phyloP scores from a whole-genome alignment of 352 stramenopile species.

The Halophytophthora polymorphica region DNA sequence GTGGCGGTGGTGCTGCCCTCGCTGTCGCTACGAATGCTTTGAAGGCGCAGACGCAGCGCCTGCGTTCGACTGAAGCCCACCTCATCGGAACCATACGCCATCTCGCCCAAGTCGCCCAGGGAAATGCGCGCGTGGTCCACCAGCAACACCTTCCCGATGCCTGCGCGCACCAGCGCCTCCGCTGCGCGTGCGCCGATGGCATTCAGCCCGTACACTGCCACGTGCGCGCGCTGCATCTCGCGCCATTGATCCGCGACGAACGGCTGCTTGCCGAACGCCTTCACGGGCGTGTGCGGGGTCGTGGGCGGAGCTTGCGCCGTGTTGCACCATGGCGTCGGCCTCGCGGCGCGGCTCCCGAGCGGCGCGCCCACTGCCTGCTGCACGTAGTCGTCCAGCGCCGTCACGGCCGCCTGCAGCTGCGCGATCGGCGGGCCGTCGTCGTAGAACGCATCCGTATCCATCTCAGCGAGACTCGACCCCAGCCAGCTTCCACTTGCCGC shows the following conservation, averaged over 20 bases:
- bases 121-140: slow-evolving; percentile 28
- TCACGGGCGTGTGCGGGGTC: slow-evolving; percentile 11
- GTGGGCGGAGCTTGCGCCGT: neutral
- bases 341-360: neutral
- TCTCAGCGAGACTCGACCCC: no score
- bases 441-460: slow-evolving; percentile 37
- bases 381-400: slow-evolving; percentile 36
- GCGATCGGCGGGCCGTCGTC: slow-evolving; percentile 41
- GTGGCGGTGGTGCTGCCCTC: slow-evolving; percentile 1
- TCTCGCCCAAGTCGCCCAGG: slow-evolving; percentile 24
- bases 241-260: slow-evolving; percentile 22
- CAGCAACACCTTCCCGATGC: slow-evolving; percentile 33
- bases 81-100: slow-evolving; percentile 26
- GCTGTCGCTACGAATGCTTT: slow-evolving; percentile 15
- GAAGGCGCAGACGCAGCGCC: slow-evolving; percentile 32
- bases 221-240: slow-evolving; percentile 18
- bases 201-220: slow-evolving; percentile 32
- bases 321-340: neutral
- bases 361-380: slow-evolving; percentile 14
- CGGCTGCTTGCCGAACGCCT: slow-evolving; percentile 28
- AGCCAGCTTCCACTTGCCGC: no score
- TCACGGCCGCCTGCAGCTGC: slow-evolving; percentile 35
- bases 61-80: slow-evolving; percentile 32
- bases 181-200: slow-evolving; percentile 23
- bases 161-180: slow-evolving; percentile 31